phyloP scores from a whole-genome alignment of 2,329 filamentous ascomycete species.

The Fulvia fulva region DNA sequence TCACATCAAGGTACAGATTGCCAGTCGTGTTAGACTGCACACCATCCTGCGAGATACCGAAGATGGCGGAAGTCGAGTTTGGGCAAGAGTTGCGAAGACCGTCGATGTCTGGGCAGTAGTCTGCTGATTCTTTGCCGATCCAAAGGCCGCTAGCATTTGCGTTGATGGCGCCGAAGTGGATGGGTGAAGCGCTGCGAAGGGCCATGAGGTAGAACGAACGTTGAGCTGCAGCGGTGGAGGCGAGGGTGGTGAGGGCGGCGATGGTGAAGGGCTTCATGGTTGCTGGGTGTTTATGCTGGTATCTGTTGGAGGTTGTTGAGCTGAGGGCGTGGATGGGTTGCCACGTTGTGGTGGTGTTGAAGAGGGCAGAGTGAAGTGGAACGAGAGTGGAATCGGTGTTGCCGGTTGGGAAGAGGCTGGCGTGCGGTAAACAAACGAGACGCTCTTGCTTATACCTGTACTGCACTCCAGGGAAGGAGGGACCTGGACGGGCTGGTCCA shows the following conservation, averaged over 20 bases:
- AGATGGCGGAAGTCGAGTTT: slow-evolving; percentile 21
- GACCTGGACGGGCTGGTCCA: background rate
- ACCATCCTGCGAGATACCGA: slow-evolving; percentile 13
- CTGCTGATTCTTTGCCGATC: slow-evolving; percentile 28
- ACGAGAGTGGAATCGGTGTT: background rate
- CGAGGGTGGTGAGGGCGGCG: slow-evolving; percentile 15
- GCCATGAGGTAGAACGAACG: slow-evolving; percentile 26
- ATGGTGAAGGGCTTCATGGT: slow-evolving; percentile 24
- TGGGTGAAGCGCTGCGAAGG: slow-evolving; percentile 24
- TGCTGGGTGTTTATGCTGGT: slow-evolving; percentile 2
- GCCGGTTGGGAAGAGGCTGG: background rate
- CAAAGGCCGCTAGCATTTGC: slow-evolving; percentile 22
- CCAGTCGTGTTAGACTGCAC: slow-evolving; percentile 7
- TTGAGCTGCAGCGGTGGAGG: slow-evolving; percentile 17
- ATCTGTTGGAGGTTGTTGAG: background rate
- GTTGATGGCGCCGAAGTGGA: slow-evolving; percentile 27
- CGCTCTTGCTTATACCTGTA: background rate
- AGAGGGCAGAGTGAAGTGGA: background rate
- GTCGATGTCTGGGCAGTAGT: slow-evolving; percentile 29
- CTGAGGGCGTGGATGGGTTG: background rate
- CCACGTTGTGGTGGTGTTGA: background rate
- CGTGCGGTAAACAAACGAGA: background rate
- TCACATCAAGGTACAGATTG: slow-evolving; percentile 20
- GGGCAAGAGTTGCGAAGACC: slow-evolving; percentile 18
- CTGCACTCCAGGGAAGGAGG: background rate